Evolutionary conservation across 805 yeast species (phyloP).

Genomic region (Candida dendrica): DNA sequence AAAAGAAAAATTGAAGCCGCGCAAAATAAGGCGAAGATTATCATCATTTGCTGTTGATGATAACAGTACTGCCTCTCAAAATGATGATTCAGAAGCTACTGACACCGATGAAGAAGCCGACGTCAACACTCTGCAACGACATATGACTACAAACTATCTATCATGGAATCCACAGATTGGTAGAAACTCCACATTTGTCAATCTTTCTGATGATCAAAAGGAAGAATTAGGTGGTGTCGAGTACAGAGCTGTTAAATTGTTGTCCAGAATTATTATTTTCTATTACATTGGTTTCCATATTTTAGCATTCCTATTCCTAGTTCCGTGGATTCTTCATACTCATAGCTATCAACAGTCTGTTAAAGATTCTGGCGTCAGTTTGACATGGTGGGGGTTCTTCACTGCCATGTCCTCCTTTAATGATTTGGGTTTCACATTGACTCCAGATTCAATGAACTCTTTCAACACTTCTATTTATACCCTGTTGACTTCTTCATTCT

Average conservation of each 20-base stretch:
- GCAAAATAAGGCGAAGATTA: slow-evolving; percentile 10
- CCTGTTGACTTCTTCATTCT: slow-evolving; percentile 53
- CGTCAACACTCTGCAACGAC: slow-evolving; percentile 23
- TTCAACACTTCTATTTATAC: slow-evolving; percentile 62
- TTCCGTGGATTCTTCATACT: slow-evolving; percentile 52
- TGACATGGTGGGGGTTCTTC: slow-evolving; percentile 93
- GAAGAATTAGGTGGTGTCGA: slow-evolving; percentile 97
- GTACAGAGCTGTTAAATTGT: slow-evolving; percentile 76
- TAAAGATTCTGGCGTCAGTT: slow-evolving; percentile 51
- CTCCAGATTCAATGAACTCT: slow-evolving; percentile 70
- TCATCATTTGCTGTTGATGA: slow-evolving; percentile 8
- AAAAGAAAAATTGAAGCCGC: slow-evolving; percentile 24
- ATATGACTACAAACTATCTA: slow-evolving; percentile 57
- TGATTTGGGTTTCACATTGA: slow-evolving; percentile 78
- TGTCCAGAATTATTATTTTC: slow-evolving; percentile 53
- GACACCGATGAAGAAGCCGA: slow-evolving; percentile 27
- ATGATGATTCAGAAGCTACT: slow-evolving; percentile 8
- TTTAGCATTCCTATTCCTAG: slow-evolving; percentile 41
- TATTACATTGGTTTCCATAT: slow-evolving; percentile 78
- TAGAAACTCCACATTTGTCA: slow-evolving; percentile 86
- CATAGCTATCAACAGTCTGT: slow-evolving; percentile 37
- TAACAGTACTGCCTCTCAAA: slow-evolving; percentile 1
- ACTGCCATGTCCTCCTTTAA: slow-evolving; percentile 74
- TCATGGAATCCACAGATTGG: slow-evolving; percentile 92
- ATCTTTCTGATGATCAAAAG: slow-evolving; percentile 73